Percentiles rank a stretch among this genome's conserved stretches.
These are phyloP conservation scores for Fusarium tuaranense DNA, from an alignment of 2,329 filamentous ascomycete genomes.

Conservation along the genomic window DNA sequence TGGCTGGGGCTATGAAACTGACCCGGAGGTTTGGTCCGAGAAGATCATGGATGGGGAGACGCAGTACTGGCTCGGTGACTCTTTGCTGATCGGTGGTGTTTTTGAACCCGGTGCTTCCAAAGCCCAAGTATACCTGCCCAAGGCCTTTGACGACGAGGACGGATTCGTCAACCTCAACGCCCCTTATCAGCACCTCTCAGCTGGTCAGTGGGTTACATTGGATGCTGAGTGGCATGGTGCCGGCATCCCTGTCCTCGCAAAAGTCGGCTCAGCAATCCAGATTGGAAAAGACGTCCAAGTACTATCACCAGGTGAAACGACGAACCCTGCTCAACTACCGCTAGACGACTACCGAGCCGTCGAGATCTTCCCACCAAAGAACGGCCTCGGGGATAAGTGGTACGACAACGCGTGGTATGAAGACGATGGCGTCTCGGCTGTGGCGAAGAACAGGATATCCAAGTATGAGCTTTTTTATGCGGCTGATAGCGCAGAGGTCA, in stretches of 20 bases:
- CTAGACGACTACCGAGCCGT: conserved; percentile 57
- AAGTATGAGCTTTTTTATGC: conserved; percentile 47
- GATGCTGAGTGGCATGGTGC: conserved; percentile 57
- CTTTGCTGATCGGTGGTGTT: conserved; percentile 74
- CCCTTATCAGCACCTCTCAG: conserved; percentile 67
- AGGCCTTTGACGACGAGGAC: conserved; percentile 62
- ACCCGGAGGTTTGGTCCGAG: conserved; percentile 74
- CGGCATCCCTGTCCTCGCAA: conserved; percentile 54
- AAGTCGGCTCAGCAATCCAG: conserved; percentile 54
- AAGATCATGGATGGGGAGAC: conserved; percentile 72
- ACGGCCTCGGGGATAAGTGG: conserved; percentile 34
- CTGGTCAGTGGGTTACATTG: conserved; percentile 55
- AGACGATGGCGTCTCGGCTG: conserved; percentile 52
- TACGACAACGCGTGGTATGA: conserved; percentile 52
- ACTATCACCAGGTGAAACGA: conserved; percentile 49
- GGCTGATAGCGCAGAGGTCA: conserved; percentile 31
- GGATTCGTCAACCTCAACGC: conserved; percentile 73
- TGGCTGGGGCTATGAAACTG: conserved; percentile 77
- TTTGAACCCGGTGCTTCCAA: conserved; percentile 68
- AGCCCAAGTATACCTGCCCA: conserved; percentile 72
- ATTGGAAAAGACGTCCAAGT: conserved; percentile 53
- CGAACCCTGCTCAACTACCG: conserved; percentile 53
- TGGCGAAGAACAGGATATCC: conserved; percentile 48
- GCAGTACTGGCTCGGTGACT: conserved; percentile 80
- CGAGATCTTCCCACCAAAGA: conserved; percentile 56